Conservation (phyloP, 2,329 filamentous ascomycete genomes). For the Fusarium floridanum region DNA sequence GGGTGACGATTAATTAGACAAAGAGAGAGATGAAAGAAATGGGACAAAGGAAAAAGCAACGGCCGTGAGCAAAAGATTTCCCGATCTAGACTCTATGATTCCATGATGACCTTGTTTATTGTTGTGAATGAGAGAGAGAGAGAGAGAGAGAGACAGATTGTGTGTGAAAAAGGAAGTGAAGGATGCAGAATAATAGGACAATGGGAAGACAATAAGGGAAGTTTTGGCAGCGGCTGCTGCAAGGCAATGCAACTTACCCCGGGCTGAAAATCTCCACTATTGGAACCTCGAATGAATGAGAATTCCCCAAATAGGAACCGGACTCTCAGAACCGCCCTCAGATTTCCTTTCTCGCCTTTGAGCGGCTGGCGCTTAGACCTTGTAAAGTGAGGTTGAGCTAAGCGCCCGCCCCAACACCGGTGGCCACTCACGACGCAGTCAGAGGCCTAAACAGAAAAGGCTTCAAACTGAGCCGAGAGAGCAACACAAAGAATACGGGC, state of each 20-base stretch:
- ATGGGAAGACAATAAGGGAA: constrained; percentile 44
- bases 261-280: constrained; percentile 32
- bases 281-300: constrained; percentile 38
- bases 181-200: constrained; percentile 31
- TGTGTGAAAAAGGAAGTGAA: constrained; percentile 17
- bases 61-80: constrained; percentile 30
- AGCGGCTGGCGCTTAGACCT: constrained; percentile 45
- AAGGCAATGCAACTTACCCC: constrained; percentile 8
- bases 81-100: constrained; percentile 45
- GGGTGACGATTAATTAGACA: constrained; percentile 34
- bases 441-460: constrained; percentile 24
- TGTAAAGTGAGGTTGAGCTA: constrained; percentile 27
- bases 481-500: constrained; percentile 11
- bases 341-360: constrained; percentile 27
- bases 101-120: constrained; percentile 35
- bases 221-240: not conserved
- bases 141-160: constrained; percentile 14
- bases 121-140: constrained; percentile 19
- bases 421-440: constrained; percentile 41
- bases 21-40: constrained; percentile 33
- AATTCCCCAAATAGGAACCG: constrained; percentile 24
- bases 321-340: constrained; percentile 24
- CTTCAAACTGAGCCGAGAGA: constrained; percentile 41
- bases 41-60: constrained; percentile 37
- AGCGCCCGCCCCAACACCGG: constrained; percentile 40